Base-by-base conservation (phyloP, 202 grass and related monocot genomes). In the Schoenoplectus tabernaemontani region DNA sequence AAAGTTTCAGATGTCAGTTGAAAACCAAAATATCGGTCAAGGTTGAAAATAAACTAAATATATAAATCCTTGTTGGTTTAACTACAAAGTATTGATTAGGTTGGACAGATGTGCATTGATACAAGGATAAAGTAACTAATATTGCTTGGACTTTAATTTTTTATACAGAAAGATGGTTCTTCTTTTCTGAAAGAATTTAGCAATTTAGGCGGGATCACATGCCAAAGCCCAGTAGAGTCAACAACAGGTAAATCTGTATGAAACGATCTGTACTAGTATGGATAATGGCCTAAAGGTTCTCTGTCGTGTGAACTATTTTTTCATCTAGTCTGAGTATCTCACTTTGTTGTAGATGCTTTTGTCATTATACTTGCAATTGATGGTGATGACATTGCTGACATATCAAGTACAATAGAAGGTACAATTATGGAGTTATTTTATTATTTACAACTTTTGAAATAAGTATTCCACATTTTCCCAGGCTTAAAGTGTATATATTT, bases 361-460 rank as follows among this genome's bases (percentile, higher is more conserved):
- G 82, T 85, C 20, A 72, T 91, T 32, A 77, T 97, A 44, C 65
- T 90, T 56, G 54, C 86, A 68, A 89, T 54, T 38, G 73, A 85
- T 22, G 76, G 59, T 12, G 89, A 87, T 88, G 87, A 32, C 43
- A 65, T 90, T 42, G 77, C 88, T 9, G 66, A 93, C 28, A 13
- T 93, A 50, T 87, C 90, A 88, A 84, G 85, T 53, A 86, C 89
- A 26, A 44, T 17, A 62, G 71, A 87, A 43, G 91, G 91, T 50
- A 78, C 84, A 76, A 67, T 59, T 30, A 63, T 81, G 84, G 88
- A 87, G 90, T 84, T 43, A 17, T 70, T 12, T 24, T 46, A 46
- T 4, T 37, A 19, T 9, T n/a, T 17, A 75, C 0, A 24, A 64
- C 34, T 82, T 43, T 58, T 46, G 50, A 59, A 23, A 76, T 42